Percentiles rank a stretch among this genome's conserved stretches.
Evolutionary conservation across 2,329 filamentous ascomycete genomes (phyloP).

Genomic region (Bisporella sp.): DNA sequence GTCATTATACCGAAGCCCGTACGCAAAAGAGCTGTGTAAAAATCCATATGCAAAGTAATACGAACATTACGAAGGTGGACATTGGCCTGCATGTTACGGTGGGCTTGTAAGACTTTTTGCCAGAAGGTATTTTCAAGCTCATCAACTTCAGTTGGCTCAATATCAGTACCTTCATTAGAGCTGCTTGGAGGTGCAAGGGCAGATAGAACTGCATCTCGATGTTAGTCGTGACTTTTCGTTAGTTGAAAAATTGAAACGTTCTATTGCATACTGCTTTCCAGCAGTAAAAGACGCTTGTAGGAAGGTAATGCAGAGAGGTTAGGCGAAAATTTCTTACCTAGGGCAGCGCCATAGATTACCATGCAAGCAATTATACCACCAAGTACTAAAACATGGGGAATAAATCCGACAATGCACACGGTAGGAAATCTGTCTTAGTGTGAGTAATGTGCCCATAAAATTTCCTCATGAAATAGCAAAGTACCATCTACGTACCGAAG

Average conservation of each 20-base stretch:
- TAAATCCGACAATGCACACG: conserved; percentile 89
- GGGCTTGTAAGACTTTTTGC: conserved; percentile 63
- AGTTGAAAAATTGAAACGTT: no score
- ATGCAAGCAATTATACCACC: conserved; percentile 70
- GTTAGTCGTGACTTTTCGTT: not conserved
- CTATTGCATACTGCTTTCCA: no score
- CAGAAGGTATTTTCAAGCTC: conserved; percentile 38
- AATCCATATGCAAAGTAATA: conserved; percentile 84
- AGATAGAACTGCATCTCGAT: conserved; percentile 47
- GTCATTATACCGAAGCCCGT: conserved; percentile 84
- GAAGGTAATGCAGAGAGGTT: not conserved
- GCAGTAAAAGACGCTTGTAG: no score
- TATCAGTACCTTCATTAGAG: conserved; percentile 6
- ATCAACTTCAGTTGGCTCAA: conserved; percentile 28
- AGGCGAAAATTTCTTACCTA: conserved; percentile 31
- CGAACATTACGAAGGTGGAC: conserved; percentile 75
- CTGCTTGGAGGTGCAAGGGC: conserved; percentile 45
- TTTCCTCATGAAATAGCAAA: not conserved
- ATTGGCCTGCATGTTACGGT: conserved; percentile 87
- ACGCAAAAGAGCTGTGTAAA: conserved; percentile 84
- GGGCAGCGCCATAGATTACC: conserved; percentile 69
- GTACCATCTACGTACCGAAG: conserved; percentile 32
- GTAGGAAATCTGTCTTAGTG: conserved; percentile 64
- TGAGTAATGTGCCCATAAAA: not conserved
- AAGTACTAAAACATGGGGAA: conserved; percentile 86